Conservation (phyloP, 495 filamentous ascomycete genomes). For the Polyplosphaeria fusca region DNA sequence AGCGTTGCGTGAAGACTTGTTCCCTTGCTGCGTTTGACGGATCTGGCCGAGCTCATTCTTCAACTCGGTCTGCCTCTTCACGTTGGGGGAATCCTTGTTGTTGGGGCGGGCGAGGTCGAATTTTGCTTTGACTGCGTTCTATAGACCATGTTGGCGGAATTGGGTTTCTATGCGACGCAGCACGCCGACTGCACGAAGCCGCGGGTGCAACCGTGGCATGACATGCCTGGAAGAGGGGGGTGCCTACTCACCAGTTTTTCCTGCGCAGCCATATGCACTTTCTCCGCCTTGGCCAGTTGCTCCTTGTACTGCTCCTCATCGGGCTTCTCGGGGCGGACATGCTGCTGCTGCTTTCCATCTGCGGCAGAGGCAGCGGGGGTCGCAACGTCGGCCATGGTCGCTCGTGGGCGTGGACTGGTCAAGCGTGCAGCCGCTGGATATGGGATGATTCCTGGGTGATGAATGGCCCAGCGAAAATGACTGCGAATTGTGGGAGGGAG, state of each 20-base stretch:
- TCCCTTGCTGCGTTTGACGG: constrained; percentile 73
- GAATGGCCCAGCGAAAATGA: no score
- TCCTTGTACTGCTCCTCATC: constrained; percentile 69
- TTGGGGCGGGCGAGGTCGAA: constrained; percentile 73
- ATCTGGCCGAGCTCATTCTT: constrained; percentile 68
- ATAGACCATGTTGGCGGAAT: not conserved
- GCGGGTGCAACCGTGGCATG: not conserved
- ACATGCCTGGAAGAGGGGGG: not conserved
- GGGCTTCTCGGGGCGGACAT: constrained; percentile 57
- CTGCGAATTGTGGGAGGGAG: no score
- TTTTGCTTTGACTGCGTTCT: constrained; percentile 84
- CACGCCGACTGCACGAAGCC: not conserved
- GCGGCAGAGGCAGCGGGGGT: constrained; percentile 31
- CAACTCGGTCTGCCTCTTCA: constrained; percentile 78
- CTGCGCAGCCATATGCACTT: constrained; percentile 70
- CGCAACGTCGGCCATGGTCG: constrained; percentile 38
- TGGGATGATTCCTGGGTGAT: not conserved
- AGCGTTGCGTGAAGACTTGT: constrained; percentile 71
- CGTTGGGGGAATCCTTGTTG: constrained; percentile 68
- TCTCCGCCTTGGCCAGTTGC: constrained; percentile 70
- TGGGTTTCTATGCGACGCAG: not conserved
- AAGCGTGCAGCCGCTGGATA: not conserved
- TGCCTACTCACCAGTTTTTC: constrained; percentile 67
- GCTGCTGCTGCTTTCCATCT: constrained; percentile 30
- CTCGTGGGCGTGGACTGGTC: not conserved